Evolutionary conservation across 2,329 filamentous ascomycete species (phyloP).

Genomic region (Dothidotthia symphoricarpi): DNA sequence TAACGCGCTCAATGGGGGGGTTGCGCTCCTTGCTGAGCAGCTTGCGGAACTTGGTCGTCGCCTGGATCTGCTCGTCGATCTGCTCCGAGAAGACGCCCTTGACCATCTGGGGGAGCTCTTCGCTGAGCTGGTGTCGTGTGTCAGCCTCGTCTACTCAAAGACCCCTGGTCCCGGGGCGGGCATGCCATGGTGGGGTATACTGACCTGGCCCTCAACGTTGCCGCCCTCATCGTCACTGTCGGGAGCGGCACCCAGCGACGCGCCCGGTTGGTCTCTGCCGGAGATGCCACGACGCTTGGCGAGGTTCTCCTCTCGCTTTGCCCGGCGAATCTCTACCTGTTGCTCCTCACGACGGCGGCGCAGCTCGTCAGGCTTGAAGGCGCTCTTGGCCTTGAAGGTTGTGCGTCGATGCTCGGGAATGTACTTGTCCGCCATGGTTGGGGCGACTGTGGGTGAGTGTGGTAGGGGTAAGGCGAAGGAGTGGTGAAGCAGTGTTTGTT

Average conservation of each 20-base stretch:
- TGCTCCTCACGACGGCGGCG: conserved; percentile 97
- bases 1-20: conserved; percentile 97
- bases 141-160: conserved; percentile 14
- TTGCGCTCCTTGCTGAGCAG: conserved; percentile 98
- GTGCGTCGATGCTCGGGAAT: conserved; percentile 99
- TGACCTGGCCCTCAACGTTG: conserved; percentile 94
- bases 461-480: conserved; percentile 14
- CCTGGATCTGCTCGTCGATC: conserved; percentile 95
- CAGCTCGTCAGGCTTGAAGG: conserved; percentile 98
- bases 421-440: conserved; percentile 93
- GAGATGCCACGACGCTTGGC: conserved; percentile 96
- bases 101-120: conserved; percentile 98
- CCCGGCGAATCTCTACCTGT: conserved; percentile 98
- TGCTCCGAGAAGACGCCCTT: conserved; percentile 97
- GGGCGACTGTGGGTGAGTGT: conserved; percentile 24
- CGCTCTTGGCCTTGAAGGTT: conserved; percentile 99
- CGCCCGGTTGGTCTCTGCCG: conserved; percentile 70
- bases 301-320: conserved; percentile 97
- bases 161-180: neutral
- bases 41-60: conserved; percentile 98
- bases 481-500: conserved; percentile 30
- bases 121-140: conserved; percentile 68
- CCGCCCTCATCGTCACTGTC: conserved; percentile 97
- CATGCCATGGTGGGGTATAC: conserved; percentile 37
- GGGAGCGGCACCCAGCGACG: conserved; percentile 79